These are phyloP conservation scores for Tolypocladium nubicola DNA, from an alignment of 2,329 filamentous ascomycete genomes.

Conservation along the genomic window DNA sequence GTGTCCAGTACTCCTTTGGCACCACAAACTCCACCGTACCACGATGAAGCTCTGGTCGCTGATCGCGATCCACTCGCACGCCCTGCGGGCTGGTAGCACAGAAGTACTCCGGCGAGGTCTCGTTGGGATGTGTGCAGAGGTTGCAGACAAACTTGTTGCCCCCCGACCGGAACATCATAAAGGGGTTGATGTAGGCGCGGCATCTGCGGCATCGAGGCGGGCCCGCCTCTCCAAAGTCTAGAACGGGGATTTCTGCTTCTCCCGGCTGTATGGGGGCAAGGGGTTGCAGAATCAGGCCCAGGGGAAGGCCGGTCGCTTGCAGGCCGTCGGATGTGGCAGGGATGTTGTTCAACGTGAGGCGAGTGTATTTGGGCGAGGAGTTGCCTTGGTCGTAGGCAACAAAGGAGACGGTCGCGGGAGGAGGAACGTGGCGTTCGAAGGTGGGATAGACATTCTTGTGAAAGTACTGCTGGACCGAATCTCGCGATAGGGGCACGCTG, in stretches of 20 bases:
- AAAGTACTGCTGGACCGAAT: conserved; percentile 73
- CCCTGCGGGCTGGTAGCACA: conserved; percentile 81
- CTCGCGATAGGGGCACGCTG: conserved; percentile 77
- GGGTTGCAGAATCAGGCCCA: conserved; percentile 83
- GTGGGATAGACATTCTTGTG: conserved; percentile 85
- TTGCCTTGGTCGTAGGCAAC: conserved; percentile 96
- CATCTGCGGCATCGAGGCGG: conserved; percentile 89
- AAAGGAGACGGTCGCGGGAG: conserved; percentile 78
- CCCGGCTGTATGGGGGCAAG: conserved; percentile 74
- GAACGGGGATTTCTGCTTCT: conserved; percentile 76
- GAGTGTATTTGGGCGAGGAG: conserved; percentile 85
- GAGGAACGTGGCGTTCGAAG: conserved; percentile 87
- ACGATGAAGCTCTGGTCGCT: conserved; percentile 78
- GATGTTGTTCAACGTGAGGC: conserved; percentile 88
- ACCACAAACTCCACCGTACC: conserved; percentile 95
- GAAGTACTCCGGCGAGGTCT: conserved; percentile 87
- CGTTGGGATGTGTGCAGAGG: conserved; percentile 94
- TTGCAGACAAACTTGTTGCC: conserved; percentile 98
- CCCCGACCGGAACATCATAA: conserved; percentile 92
- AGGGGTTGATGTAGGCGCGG: conserved; percentile 95
- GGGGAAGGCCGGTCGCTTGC: conserved; percentile 67
- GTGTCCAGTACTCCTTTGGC: conserved; percentile 97
- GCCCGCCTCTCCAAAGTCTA: conserved; percentile 88
- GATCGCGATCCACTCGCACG: conserved; percentile 75
- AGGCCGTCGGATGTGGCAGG: conserved; percentile 74